These are phyloP conservation scores for Salix arbutifolia DNA, from an alignment of 345 rosid species.

Conservation along the genomic window DNA sequence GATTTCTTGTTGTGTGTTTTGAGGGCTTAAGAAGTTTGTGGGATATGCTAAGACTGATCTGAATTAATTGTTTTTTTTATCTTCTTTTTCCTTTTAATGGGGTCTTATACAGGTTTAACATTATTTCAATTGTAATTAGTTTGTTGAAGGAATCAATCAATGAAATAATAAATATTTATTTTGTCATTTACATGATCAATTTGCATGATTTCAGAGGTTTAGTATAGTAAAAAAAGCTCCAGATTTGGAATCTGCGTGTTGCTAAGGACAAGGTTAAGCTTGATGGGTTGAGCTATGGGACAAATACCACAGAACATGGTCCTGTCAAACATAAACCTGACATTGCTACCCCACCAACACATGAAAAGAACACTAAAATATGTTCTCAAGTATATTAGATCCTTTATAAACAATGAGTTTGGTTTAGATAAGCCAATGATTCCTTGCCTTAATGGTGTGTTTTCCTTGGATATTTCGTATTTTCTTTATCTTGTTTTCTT, in stretches of 20 bases:
- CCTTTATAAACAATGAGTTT: background rate
- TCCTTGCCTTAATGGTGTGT: background rate
- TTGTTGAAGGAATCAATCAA: conserved; percentile 8
- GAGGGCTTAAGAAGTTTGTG: background rate
- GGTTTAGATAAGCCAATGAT: background rate
- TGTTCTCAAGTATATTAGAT: background rate
- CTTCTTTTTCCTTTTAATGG: background rate
- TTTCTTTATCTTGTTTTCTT: too few relatives aligned
- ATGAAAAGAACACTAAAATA: background rate
- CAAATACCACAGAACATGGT: conserved; percentile 13
- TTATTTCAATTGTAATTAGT: conserved; percentile 18
- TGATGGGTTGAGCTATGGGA: background rate
- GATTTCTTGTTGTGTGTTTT: background rate
- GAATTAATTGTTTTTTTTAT: background rate
- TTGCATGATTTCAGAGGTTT: conserved; percentile 3
- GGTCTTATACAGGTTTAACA: background rate
- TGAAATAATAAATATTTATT: background rate
- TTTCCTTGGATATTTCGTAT: background rate
- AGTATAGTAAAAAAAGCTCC: background rate
- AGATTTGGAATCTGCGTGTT: conserved; percentile 9
- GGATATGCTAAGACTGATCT: background rate
- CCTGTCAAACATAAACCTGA: background rate
- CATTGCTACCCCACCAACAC: background rate
- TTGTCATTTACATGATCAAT: background rate
- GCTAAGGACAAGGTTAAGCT: conserved; percentile 4